Base-by-base conservation (phyloP, 1,284 basidiomycete species). In the Anthracocystis walkeri region DNA sequence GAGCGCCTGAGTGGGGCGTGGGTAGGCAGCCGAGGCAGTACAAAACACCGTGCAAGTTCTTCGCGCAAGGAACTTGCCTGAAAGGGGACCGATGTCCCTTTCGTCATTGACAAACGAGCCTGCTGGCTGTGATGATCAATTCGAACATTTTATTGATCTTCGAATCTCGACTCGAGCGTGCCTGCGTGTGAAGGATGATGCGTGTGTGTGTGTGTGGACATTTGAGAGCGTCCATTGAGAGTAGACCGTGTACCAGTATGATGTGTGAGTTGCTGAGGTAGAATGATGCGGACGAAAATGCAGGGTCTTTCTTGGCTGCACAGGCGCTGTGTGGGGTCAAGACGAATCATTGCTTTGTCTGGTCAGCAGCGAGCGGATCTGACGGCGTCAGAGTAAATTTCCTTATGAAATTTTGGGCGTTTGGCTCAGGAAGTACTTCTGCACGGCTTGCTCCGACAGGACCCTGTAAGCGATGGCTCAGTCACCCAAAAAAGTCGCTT, bases 11-110 rank as follows among this genome's bases (percentile, higher is more conserved):
- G 33, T 10, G 33, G 27, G 40, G 55, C 21, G 14, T 38, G 7
- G 27, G 33, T 21, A 46, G 41, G 54, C 59, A 62, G 21, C 29
- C 29, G 18, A 70, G 51, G 42, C 38, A 49, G 4, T 25, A 60
- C 33, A 68, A 58, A 12, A 57, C 49, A 45, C 65, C 57, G 10
- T 76, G 73, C 58, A 70, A 71, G 57, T 76, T 64, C n/a, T 71
- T 50, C n/a, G 49, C 51, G 21, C 25, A 50, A 42, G 73, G 73
- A 29, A 61, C 42, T 20, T 76, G 73, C 33, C 57, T 35, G 20
- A 35, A 53, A 0, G 73, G 73, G 3, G 58, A 45, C 48, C 7
- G 21, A 0, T 76, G 73, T 33, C 29, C 46, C 31, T 76, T 71
- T 50, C 65, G 59, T 11, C 72, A 75, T 44, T 64, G 41, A 27